Evolutionary conservation across 768 basidiomycete genomes (phyloP).

Genomic region (Lactarius sanguifluus): DNA sequence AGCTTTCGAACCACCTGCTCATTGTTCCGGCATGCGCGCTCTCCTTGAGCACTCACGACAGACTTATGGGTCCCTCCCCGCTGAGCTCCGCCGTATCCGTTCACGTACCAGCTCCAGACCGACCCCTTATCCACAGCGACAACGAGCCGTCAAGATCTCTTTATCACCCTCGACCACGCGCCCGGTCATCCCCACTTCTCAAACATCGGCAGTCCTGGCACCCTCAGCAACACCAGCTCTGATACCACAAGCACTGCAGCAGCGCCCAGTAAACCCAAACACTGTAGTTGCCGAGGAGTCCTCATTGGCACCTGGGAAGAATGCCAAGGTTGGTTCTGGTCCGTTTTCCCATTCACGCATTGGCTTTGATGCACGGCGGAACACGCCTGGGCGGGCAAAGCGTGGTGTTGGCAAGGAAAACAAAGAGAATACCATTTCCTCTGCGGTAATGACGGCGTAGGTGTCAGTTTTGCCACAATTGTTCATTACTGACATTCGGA

Average conservation of each 20-base stretch:
- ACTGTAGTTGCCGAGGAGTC: conserved; percentile 35
- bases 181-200: conserved; percentile 28
- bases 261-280: conserved; percentile 22
- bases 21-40: conserved; percentile 68
- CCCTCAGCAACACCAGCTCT: conserved; percentile 39
- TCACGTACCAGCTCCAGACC: conserved; percentile 70
- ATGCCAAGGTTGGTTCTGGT: conserved; percentile 36
- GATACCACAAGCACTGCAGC: conserved; percentile 28
- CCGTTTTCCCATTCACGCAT: conserved; percentile 48
- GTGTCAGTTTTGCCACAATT: conserved; percentile 34
- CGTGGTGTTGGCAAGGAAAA: conserved; percentile 52
- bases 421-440: conserved; percentile 47
- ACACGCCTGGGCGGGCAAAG: conserved; percentile 63
- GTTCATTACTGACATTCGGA: neutral
- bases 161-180: conserved; percentile 45
- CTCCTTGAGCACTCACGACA: conserved; percentile 70
- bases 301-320: conserved; percentile 39
- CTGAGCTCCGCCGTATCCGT: conserved; percentile 62
- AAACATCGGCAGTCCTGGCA: conserved; percentile 33
- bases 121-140: conserved; percentile 63
- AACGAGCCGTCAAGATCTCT: conserved; percentile 47
- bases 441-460: conserved; percentile 53
- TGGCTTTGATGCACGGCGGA: conserved; percentile 55
- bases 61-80: conserved; percentile 71
- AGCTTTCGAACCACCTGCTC: conserved; percentile 68